A percentile compares a stretch with the other conserved stretches of the same genome.
Conservation (phyloP, 305 asterid genomes). For the Caryopteris hybrid region DNA sequence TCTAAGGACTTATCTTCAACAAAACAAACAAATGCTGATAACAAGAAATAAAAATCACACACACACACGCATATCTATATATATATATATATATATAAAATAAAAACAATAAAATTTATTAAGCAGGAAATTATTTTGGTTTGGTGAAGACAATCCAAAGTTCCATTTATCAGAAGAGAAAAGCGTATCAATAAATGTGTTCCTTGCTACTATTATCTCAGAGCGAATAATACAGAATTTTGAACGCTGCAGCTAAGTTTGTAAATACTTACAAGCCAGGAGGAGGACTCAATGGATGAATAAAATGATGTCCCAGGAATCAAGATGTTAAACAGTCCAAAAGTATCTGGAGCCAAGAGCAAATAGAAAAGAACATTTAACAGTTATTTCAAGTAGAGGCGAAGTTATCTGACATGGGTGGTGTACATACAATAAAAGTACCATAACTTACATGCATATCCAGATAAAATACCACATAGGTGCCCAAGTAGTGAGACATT, state of each 20-base stretch:
- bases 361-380: conserved; percentile 13
- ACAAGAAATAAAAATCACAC: no score
- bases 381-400: conserved; percentile 4
- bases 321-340: conserved; percentile 65
- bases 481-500: conserved; percentile 93
- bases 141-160: background rate
- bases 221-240: background rate
- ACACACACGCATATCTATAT: no score
- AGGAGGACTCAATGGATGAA: conserved; percentile 71
- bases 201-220: background rate
- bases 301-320: conserved; percentile 82
- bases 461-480: conserved; percentile 92
- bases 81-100: no score
- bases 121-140: background rate
- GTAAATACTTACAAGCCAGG: conserved; percentile 62
- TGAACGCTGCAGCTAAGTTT: background rate
- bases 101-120: background rate
- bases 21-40: background rate
- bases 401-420: background rate
- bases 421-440: conserved; percentile 26
- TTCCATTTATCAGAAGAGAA: background rate
- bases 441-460: conserved; percentile 75
- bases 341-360: conserved; percentile 53
- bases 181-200: background rate
- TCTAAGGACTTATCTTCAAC: background rate